Base-by-base conservation (phyloP, 1,284 basidiomycete genomes). In the Athelia psychrophila region DNA sequence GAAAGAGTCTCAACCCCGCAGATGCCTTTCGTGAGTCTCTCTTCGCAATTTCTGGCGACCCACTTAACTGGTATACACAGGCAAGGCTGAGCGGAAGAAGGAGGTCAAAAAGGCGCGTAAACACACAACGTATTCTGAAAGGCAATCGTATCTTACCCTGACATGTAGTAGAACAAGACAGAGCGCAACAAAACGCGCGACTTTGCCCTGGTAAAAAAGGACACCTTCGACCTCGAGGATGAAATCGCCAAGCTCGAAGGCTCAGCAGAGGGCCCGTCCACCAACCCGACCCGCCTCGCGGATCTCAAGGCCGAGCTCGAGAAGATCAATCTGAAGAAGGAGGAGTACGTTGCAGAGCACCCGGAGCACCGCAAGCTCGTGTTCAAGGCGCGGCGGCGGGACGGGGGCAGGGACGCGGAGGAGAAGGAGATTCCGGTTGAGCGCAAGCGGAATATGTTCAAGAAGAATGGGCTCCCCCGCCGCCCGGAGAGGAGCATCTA, bases 401-500 rank as follows among this genome's bases (percentile, higher is more conserved):
- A 76, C 15, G 73, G 72, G 47, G 68, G 71, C 35, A 72, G 74
- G 56, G 71, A 71, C n/a, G 62, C 67, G 30, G 72, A 75, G 30
- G 75, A 79, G 44, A 76, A 77, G 15, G 64, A 72, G 18, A 63
- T 68, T 27, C 76, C 71, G 42, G 38, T 42, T n/a, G 38, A 42
- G 38, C 72, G 77, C 60, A 82, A 79, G 58, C 72, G 86, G 51
- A 86, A 84, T 49, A 63, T 90, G 23, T 94, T 92, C 72, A 82
- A 89, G 61, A 88, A 89, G 65, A 82, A 88, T 64, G 91, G 92
- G 16, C 78, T 91, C 47, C 86, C 92, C 56, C 76, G 86, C 51
- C 90, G 93, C 70, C 93, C 93, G 13, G 92, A 92, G 63, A 78
- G 92, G 59, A 95, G 92, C 69, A 77, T 95, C 40, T 98, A 98